phyloP scores from a whole-genome alignment of 1,139 yeast genomes.

The Pichia sp. region DNA sequence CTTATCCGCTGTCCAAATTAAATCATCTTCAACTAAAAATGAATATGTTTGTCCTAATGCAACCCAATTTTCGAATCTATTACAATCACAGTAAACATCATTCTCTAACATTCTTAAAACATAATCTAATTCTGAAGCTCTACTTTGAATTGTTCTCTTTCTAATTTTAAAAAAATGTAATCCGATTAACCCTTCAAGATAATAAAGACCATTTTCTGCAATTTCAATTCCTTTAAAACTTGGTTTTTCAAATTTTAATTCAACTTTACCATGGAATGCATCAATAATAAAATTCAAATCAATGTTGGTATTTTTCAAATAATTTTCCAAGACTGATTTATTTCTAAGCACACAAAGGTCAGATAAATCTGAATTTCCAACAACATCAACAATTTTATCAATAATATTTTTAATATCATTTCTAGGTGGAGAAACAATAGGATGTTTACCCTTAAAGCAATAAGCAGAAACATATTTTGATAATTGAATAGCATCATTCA shows the following conservation, averaged over 20 bases:
- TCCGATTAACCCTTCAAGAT: slow-evolving; percentile 63
- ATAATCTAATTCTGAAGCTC: slow-evolving; percentile 73
- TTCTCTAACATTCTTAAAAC: slow-evolving; percentile 59
- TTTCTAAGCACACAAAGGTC: slow-evolving; percentile 39
- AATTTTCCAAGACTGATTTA: slow-evolving; percentile 41
- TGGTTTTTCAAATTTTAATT: slow-evolving; percentile 36
- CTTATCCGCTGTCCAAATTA: slow-evolving; percentile 87
- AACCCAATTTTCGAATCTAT: slow-evolving; percentile 81
- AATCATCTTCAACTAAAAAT: slow-evolving; percentile 75
- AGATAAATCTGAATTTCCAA: slow-evolving; percentile 56
- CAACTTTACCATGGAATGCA: slow-evolving; percentile 51
- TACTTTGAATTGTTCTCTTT: slow-evolving; percentile 70
- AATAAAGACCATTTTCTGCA: slow-evolving; percentile 60
- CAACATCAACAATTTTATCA: slow-evolving; percentile 65
- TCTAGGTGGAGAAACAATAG: slow-evolving; percentile 51
- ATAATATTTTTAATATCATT: slow-evolving; percentile 67
- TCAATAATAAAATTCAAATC: slow-evolving; percentile 46
- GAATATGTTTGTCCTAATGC: slow-evolving; percentile 78
- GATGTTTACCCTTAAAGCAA: slow-evolving; percentile 52
- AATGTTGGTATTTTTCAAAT: slow-evolving; percentile 44
- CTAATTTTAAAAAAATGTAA: slow-evolving; percentile 60
- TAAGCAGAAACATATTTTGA: slow-evolving; percentile 58
- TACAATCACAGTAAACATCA: slow-evolving; percentile 63
- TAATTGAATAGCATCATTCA: slow-evolving; percentile 50
- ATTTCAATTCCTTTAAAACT: slow-evolving; percentile 32